Base-by-base conservation (phyloP, 441 rosid genomes). In the Populus tomentosa region DNA sequence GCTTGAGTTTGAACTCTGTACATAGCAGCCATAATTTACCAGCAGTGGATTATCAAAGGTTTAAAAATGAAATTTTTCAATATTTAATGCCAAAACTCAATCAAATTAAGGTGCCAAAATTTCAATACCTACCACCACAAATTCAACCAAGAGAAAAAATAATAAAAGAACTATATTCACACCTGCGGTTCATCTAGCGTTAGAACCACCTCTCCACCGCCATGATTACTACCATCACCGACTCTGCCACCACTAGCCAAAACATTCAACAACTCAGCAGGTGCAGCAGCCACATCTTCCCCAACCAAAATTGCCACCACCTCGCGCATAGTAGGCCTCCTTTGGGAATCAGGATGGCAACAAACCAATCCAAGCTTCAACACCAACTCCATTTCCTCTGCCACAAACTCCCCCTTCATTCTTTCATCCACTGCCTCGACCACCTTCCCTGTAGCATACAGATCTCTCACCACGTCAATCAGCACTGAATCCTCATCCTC, bases 381-480 rank as follows among this genome's bases (percentile, higher is more conserved):
- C 70, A 93, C 88, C 82, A 84, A 90, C 91, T 82, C 91, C 95
- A 92, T 91, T 82, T 91, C 97, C 77, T 83, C 95, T 73, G 75
- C 87, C 6, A 78, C 71, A 42, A 83, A 88, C 71, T 82, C 89
- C 23, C 92, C 95, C 71, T 82, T 82, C 78, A 93, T 67, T 80
- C 89, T 89, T 81, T 59, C 72, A 79, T 93, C 97, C 8, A 88
- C 95, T 35, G 95, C 95, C 77, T 92, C 96, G 76, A 84, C 75
- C 67, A 93, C 82, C 78, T 80, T 90, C 78, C 94, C 98, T 71
- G 85, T 85, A 32, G 87, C 79, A 70, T 92, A 82, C 77, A 93
- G 72, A n/a, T 87, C 89, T 92, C 98, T 91, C 26, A 91, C 97
- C 88, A 89, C 89, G 36, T 95, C 98, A 53, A 93, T 91, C 87